phyloP scores from a whole-genome alignment of 148 eudicot species.

The Linanthus parryae region DNA sequence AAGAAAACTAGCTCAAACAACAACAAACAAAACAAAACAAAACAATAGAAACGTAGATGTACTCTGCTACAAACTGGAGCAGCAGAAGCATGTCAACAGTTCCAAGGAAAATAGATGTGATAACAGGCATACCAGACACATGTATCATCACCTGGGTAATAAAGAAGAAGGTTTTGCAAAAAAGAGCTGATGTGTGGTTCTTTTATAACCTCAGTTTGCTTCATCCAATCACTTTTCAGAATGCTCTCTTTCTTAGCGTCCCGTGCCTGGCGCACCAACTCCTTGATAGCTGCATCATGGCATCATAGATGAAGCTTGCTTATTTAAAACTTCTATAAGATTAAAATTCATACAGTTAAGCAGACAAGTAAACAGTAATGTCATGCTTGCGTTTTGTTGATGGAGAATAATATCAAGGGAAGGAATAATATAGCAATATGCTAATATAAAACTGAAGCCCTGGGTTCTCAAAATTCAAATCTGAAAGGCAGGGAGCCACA shows the following conservation, averaged over 20 bases:
- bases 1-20: too few relatives aligned
- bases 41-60: neutral
- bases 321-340: neutral
- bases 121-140: neutral
- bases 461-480: neutral
- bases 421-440: neutral
- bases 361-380: neutral
- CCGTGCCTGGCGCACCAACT: slow-evolving; percentile 34
- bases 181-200: slow-evolving; percentile 58
- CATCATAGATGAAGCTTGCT: neutral
- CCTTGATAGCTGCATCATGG: slow-evolving; percentile 52
- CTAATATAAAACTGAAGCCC: neutral
- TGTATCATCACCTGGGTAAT: slow-evolving; percentile 59
- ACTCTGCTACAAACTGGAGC: neutral
- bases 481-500: too few relatives aligned
- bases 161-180: slow-evolving; percentile 54
- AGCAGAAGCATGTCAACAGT: neutral
- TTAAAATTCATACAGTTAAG: slow-evolving; percentile 2
- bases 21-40: neutral
- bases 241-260: slow-evolving; percentile 24
- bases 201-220: slow-evolving; percentile 43
- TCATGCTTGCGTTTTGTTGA: neutral
- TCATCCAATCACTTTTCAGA: slow-evolving; percentile 61
- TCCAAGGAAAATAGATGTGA: neutral
- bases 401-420: neutral